Conservation (phyloP, 1,139 yeast genomes). For the Yamadazyma buinensis region DNA sequence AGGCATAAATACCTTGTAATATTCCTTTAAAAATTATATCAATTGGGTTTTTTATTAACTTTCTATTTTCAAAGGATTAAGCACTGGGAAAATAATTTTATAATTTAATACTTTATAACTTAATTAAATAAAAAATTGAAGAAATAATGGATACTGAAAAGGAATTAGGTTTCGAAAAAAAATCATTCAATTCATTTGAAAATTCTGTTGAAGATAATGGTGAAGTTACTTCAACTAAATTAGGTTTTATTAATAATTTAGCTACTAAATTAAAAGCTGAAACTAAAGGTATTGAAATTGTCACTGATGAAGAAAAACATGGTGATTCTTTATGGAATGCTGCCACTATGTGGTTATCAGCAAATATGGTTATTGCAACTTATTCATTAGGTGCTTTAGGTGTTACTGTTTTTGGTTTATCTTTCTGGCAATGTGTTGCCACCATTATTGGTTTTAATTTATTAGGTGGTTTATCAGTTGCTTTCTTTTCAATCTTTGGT, state of each 20-base stretch:
- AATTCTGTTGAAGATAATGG: conserved; percentile 22
- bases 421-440: conserved; percentile 62
- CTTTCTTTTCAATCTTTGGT: conserved; percentile 79
- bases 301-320: conserved; percentile 61
- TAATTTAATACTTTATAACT: too few species aligned
- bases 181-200: conserved; percentile 8
- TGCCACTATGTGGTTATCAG: conserved; percentile 88
- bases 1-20: too few species aligned
- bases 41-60: background rate
- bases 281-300: conserved; percentile 62
- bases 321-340: conserved; percentile 61
- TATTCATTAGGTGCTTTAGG: conserved; percentile 80
- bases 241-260: conserved; percentile 15
- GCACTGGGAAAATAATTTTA: background rate
- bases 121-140: background rate
- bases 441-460: conserved; percentile 65
- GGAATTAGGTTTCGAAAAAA: conserved; percentile 8
- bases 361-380: conserved; percentile 82
- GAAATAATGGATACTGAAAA: conserved; percentile 7
- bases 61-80: background rate
- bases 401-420: conserved; percentile 43
- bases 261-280: conserved; percentile 46
- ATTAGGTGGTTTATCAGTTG: conserved; percentile 73
- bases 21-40: too few species aligned
- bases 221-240: conserved; percentile 15